Evolutionary conservation across 257 asterid genomes (phyloP), one percentile per base, ranked within the genome.

Genomic region (Agastache rugosa): DNA sequence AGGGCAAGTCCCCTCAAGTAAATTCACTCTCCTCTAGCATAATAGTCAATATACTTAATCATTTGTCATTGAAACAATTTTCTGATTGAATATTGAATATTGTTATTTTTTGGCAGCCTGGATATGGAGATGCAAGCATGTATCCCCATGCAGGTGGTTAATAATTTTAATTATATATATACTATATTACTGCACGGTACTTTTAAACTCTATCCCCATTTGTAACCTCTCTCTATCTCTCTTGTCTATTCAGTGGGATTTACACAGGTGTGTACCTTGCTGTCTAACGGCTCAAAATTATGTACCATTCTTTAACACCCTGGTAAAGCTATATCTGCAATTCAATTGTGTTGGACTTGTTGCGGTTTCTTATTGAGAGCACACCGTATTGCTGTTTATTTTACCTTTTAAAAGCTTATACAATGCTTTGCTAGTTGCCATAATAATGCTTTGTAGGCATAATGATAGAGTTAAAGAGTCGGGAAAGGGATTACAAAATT

Each of bases 1-100:
- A 88, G 93, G 99, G 98, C 66, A 91, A 88, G 80, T 83, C 97
- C 61, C 77, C 96, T 73, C 99, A 88, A 74, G 99, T 92, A 95
- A 67, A 78, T 85, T 41, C 56, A 62, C 69, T 83, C 75, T 77
- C 79, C 84, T 82, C 64, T 63, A 20, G 73, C 45, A 51, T 67
- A 62, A 50, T 42, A 61, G 64, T 60, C 73, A 29, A 15, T 37
- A n/a, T 75, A 61, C 10, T 64, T 67, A 51, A 20, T 61, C 60
- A 65, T 77, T 83, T 67, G 65, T 54, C 69, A 37, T 63, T 64
- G 58, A 20, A 71, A 76, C 70, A 73, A 59, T 58, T 78, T 80
- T 84, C 73, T 75, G 75, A 65, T 64, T 68, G 55, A n/a, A 16
- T 63, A 63, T 74, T 76, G 62, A 67, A 65, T 78, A 22, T 75